Percentiles rank a stretch among this genome's conserved stretches.
Evolutionary conservation across 2,329 filamentous ascomycete genomes (phyloP).

Genomic region (Cercospora beticola): DNA sequence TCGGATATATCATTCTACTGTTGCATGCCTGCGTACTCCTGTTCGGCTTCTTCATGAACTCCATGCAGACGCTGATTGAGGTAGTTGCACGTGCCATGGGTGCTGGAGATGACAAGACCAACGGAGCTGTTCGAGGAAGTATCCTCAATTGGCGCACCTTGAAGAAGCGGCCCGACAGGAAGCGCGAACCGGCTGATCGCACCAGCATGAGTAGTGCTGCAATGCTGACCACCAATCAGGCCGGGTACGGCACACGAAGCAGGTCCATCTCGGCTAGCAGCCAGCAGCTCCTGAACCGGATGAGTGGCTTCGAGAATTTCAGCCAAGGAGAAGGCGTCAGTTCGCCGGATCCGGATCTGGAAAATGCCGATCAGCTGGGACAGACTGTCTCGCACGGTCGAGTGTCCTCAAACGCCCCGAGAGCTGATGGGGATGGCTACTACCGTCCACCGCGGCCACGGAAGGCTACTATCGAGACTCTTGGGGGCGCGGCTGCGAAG

Average conservation of each 20-base stretch:
- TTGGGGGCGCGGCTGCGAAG: conserved; percentile 43
- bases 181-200: conserved; percentile 58
- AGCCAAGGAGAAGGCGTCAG: conserved; percentile 60
- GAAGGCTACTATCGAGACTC: conserved; percentile 62
- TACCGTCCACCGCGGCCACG: conserved; percentile 80
- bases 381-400: conserved; percentile 14
- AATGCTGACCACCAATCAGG: conserved; percentile 58
- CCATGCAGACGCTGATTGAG: conserved; percentile 85
- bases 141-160: conserved; percentile 65
- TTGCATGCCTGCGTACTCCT: conserved; percentile 82
- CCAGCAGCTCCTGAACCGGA: conserved; percentile 58
- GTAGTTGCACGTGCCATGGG: conserved; percentile 79
- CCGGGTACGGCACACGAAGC: conserved; percentile 48
- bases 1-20: conserved; percentile 86
- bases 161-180: conserved; percentile 34
- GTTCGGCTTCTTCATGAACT: conserved; percentile 91
- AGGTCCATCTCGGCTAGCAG: conserved; percentile 64
- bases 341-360: conserved; percentile 25
- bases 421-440: conserved; percentile 64
- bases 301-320: conserved; percentile 55
- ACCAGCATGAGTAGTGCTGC: conserved; percentile 81
- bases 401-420: conserved; percentile 14
- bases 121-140: conserved; percentile 64
- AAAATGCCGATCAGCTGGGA: conserved; percentile 15
- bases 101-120: conserved; percentile 67